Conservation (phyloP, 345 rosid genomes). For the Schrenkiella parvula region DNA sequence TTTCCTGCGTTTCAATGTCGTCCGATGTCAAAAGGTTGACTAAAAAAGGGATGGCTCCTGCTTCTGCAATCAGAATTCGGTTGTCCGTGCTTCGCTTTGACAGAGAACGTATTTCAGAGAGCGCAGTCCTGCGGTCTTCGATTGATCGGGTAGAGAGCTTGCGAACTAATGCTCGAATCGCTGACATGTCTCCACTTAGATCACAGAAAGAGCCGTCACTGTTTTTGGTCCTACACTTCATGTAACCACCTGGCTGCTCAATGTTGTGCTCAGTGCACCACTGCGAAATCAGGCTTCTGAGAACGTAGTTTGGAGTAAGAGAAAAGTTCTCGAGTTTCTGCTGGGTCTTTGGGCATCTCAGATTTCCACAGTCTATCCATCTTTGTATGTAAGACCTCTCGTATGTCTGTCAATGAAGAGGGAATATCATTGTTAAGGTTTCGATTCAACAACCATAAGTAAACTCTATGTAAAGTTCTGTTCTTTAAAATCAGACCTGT, state of each 20-base stretch:
- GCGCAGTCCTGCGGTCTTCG: conserved; percentile 61
- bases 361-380: conserved; percentile 84
- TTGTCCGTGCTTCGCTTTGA: conserved; percentile 88
- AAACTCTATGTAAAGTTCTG: not conserved
- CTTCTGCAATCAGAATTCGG: conserved; percentile 74
- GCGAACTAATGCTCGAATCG: conserved; percentile 58
- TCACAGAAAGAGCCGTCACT: conserved; percentile 64
- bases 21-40: conserved; percentile 61
- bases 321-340: conserved; percentile 74
- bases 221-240: conserved; percentile 58
- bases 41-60: conserved; percentile 81
- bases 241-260: conserved; percentile 60
- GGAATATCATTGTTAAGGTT: not conserved
- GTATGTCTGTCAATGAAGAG: conserved; percentile 66
- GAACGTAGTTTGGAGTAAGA: conserved; percentile 82
- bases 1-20: conserved; percentile 59
- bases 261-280: conserved; percentile 77
- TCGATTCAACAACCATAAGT: not conserved
- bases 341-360: conserved; percentile 86
- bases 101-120: conserved; percentile 66
- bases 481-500: conserved; percentile 40
- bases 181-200: conserved; percentile 58
- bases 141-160: conserved; percentile 56
- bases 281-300: conserved; percentile 76
- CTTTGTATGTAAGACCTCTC: conserved; percentile 90